Percentiles rank a stretch among this genome's conserved stretches.
These are phyloP conservation scores for Ceratocystis smalleyi DNA, from an alignment of 2,329 filamentous ascomycete species.

Conservation along the genomic window DNA sequence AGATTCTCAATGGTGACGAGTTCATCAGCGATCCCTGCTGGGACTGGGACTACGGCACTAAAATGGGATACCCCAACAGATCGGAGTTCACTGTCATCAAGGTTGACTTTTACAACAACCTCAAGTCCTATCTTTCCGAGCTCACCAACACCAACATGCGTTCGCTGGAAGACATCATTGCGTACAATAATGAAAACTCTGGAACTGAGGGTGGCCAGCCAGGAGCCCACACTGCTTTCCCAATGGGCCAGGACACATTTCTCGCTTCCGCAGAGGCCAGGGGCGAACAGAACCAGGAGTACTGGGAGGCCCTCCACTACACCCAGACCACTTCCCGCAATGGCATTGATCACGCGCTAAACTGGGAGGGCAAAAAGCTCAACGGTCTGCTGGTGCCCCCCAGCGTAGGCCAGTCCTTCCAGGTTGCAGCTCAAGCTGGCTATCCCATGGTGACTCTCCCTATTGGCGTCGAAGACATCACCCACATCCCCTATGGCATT, in stretches of 20 bases:
- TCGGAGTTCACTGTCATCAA: conserved; percentile 61
- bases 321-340: conserved; percentile 43
- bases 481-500: conserved; percentile 28
- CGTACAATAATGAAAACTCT: conserved; percentile 47
- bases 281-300: conserved; percentile 47
- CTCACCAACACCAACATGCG: conserved; percentile 45
- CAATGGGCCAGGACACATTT: conserved; percentile 57
- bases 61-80: conserved; percentile 50
- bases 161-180: conserved; percentile 47
- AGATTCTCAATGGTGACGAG: conserved; percentile 46
- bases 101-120: conserved; percentile 50
- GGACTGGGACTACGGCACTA: conserved; percentile 55
- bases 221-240: conserved; percentile 43
- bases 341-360: conserved; percentile 55
- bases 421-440: conserved; percentile 59
- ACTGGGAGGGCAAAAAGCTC: conserved; percentile 25
- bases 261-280: conserved; percentile 44
- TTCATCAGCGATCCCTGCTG: conserved; percentile 53
- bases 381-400: conserved; percentile 53
- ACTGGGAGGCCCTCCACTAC: conserved; percentile 50
- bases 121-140: conserved; percentile 46
- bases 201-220: conserved; percentile 52
- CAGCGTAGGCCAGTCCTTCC: conserved; percentile 50
- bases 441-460: conserved; percentile 60
- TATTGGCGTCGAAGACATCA: conserved; percentile 37